Evolutionary conservation across 305 asterid species (phyloP).

Genomic region (Plantago coronopus): DNA sequence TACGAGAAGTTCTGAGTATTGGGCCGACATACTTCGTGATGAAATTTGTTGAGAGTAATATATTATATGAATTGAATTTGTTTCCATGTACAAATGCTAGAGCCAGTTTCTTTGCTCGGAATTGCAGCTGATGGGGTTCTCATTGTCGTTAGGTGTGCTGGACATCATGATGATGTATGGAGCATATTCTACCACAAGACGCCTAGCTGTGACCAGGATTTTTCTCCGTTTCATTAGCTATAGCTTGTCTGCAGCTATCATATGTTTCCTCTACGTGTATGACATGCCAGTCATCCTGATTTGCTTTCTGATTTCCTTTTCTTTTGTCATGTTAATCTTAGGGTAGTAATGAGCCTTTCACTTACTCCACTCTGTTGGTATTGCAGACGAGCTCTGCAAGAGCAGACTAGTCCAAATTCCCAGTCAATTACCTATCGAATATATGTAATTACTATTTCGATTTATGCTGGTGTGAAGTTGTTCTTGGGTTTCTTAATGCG

Average conservation of each 20-base stretch:
- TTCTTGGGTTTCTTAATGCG: conserved; percentile 62
- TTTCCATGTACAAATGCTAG: not conserved
- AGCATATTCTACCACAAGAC: conserved; percentile 83
- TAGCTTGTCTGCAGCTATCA: conserved; percentile 54
- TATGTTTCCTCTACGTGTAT: conserved; percentile 92
- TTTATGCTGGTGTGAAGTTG: conserved; percentile 68
- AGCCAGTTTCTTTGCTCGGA: conserved; percentile 17
- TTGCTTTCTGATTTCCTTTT: conserved; percentile 9
- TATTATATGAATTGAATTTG: conserved; percentile 4
- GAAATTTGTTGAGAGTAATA: conserved; percentile 82
- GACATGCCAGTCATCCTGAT: conserved; percentile 29
- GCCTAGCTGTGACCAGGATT: conserved; percentile 72
- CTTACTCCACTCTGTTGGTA: conserved; percentile 19
- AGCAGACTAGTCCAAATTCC: conserved; percentile 35
- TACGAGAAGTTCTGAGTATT: conserved; percentile 84
- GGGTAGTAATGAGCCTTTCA: conserved; percentile 16
- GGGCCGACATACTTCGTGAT: conserved; percentile 93
- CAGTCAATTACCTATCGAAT: conserved; percentile 49
- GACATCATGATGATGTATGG: conserved; percentile 96
- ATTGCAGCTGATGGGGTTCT: not conserved
- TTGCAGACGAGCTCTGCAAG: conserved; percentile 74
- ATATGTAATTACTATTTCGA: conserved; percentile 59
- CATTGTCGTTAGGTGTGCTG: conserved; percentile 61
- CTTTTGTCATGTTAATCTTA: conserved; percentile 1
- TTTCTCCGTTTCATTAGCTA: conserved; percentile 81